Base-by-base conservation (phyloP, 2,329 filamentous ascomycete species). In the Zymoseptoria brevis region DNA sequence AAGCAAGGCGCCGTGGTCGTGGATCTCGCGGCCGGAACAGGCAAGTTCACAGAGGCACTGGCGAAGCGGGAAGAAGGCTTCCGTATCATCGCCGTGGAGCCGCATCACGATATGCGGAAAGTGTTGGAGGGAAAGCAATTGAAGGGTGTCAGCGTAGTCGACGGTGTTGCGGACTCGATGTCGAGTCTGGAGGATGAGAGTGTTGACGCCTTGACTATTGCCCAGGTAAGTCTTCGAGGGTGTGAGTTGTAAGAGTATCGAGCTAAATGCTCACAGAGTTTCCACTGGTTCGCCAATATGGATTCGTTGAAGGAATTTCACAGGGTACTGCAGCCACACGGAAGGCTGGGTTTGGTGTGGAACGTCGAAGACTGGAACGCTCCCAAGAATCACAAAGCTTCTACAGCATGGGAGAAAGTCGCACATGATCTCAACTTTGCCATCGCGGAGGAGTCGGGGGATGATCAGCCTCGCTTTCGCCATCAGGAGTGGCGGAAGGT, bases 21-120 rank as follows among this genome's bases (percentile, higher is more conserved):
- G 22, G 87, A 89, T 69, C 75, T 89, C 19, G 87, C 81, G 1
- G 84, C 85, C 2, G 86, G 87, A 0, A 88, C 86, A 0, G 87
- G 87, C 24, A 88, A 88, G 68, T 85, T 89, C 67, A 89, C 87
- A 0, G 83, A 86, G 70, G 66, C 80, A 19, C 76, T 90, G 35
- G 81, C 83, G 6, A 75, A 72, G 13, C 76, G 86, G 29, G 75
- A 79, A 0, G 87, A 89, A 72, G 69, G 74, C 6, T 89, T 81
- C 72, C 69, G 82, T 50, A 76, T 90, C 62, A 67, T 85, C 52
- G 81, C 85, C 53, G 76, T 89, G 54, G 81, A 89, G 72, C 87
- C 87, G 22, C 82, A 88, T 67, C 75, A 75, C 58, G 79, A 77
- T n/a, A 90, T 90, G 87, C 77, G 87, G 48, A 75, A 75, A 52